Conservation (phyloP, 2,329 filamentous ascomycete genomes). For the Fusarium udum region DNA sequence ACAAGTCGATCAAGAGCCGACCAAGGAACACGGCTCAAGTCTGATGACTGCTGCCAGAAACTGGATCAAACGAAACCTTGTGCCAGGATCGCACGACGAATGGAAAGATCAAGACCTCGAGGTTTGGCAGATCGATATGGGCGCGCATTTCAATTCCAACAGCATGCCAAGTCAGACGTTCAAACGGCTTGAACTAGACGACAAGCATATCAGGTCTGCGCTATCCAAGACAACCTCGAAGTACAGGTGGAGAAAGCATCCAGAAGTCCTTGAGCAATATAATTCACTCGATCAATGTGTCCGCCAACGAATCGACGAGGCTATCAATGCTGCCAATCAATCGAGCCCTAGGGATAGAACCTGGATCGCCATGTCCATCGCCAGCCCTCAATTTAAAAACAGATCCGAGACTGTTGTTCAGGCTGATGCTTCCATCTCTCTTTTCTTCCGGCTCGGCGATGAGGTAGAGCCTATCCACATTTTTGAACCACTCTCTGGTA, state of each 20-base stretch:
- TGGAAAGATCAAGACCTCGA: not conserved
- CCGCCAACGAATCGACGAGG: not conserved
- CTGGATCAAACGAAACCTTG: not conserved
- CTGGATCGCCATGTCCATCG: not conserved
- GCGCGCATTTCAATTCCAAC: not conserved
- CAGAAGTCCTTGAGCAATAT: not conserved
- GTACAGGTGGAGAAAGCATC: not conserved
- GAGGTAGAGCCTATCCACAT: fast-evolving
- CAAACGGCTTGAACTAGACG: not conserved
- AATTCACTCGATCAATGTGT: not conserved
- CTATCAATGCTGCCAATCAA: fast-evolving
- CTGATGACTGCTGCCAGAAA: not conserved
- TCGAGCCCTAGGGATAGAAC: not conserved
- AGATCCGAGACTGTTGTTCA: not conserved
- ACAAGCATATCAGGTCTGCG: not conserved
- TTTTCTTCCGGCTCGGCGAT: not conserved
- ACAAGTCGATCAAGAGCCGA: no score
- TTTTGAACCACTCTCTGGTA: fast-evolving
- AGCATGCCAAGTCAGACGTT: fast-evolving
- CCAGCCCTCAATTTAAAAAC: fast-evolving
- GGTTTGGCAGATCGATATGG: not conserved
- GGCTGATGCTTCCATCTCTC: not conserved
- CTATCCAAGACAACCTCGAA: fast-evolving
- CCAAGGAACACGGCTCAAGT: not conserved
- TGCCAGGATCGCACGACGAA: not conserved